Conservation (phyloP, 805 yeast species). For the Candida dajiaensis region DNA sequence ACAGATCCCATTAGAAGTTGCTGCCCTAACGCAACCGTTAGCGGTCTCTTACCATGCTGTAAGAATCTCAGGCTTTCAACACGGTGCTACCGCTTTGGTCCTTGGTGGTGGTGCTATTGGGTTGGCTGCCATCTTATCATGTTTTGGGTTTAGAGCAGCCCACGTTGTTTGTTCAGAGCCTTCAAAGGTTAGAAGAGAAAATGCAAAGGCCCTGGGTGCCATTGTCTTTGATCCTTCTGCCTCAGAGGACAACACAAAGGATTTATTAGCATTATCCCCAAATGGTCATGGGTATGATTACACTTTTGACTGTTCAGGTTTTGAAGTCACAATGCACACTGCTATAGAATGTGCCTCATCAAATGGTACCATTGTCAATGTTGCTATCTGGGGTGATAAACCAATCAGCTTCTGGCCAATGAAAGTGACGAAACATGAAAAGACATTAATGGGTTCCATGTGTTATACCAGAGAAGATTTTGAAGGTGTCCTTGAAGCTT, state of each 20-base stretch:
- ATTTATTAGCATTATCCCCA: constrained; percentile 33
- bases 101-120: constrained; percentile 55
- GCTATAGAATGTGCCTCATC: constrained; percentile 44
- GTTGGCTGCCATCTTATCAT: constrained; percentile 41
- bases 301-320: constrained; percentile 51
- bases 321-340: constrained; percentile 46
- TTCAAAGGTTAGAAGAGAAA: constrained; percentile 40
- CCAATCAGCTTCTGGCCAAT: constrained; percentile 47
- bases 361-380: constrained; percentile 54
- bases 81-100: constrained; percentile 42
- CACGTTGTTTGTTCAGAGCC: constrained; percentile 46
- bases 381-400: constrained; percentile 58
- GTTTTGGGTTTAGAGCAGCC: constrained; percentile 39
- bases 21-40: constrained; percentile 53
- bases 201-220: constrained; percentile 43
- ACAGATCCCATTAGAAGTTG: constrained; percentile 34
- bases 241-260: constrained; percentile 30
- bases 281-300: constrained; percentile 41
- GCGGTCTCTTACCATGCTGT: constrained; percentile 60
- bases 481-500: constrained; percentile 46
- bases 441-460: constrained; percentile 52
- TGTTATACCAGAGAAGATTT: constrained; percentile 55
- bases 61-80: constrained; percentile 30
- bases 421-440: constrained; percentile 51
- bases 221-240: constrained; percentile 43